Conservation (phyloP, 495 filamentous ascomycete species). For the Lasiosphaeria hispida region DNA sequence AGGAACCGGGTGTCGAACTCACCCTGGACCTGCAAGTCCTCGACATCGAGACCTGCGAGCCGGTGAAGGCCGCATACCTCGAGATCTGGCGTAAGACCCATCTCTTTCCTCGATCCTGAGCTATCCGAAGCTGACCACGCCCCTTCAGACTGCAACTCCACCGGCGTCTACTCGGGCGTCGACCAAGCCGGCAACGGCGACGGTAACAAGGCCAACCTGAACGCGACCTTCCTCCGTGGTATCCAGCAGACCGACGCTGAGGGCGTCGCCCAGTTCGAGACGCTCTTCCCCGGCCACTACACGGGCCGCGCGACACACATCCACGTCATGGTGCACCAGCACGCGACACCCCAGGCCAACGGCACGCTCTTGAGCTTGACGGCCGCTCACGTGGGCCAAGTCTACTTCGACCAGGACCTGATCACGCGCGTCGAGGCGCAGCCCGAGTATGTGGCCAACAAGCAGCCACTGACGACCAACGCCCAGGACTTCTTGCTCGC, state of each 20-base stretch:
- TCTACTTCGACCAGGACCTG: constrained; percentile 63
- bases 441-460: constrained; percentile 57
- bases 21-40: constrained; percentile 61
- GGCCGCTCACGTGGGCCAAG: constrained; percentile 58
- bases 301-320: constrained; percentile 45
- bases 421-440: constrained; percentile 54
- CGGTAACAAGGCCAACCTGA: constrained; percentile 45
- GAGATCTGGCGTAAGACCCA: constrained; percentile 54
- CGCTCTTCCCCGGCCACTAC: constrained; percentile 59
- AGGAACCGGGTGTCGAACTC: constrained; percentile 53
- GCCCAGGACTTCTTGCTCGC: constrained; percentile 43
- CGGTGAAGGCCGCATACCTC: constrained; percentile 53
- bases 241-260: constrained; percentile 46
- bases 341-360: constrained; percentile 44
- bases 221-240: constrained; percentile 51
- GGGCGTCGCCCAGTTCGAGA: constrained; percentile 50
- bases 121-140: constrained; percentile 42
- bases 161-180: constrained; percentile 57
- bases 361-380: constrained; percentile 44
- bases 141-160: constrained; percentile 31
- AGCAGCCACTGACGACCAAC: constrained; percentile 50
- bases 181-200: constrained; percentile 45
- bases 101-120: constrained; percentile 41
- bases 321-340: constrained; percentile 46
- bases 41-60: constrained; percentile 57